phyloP scores from a whole-genome alignment of 139 green algal species.

The Tetradesmus obliquus region DNA sequence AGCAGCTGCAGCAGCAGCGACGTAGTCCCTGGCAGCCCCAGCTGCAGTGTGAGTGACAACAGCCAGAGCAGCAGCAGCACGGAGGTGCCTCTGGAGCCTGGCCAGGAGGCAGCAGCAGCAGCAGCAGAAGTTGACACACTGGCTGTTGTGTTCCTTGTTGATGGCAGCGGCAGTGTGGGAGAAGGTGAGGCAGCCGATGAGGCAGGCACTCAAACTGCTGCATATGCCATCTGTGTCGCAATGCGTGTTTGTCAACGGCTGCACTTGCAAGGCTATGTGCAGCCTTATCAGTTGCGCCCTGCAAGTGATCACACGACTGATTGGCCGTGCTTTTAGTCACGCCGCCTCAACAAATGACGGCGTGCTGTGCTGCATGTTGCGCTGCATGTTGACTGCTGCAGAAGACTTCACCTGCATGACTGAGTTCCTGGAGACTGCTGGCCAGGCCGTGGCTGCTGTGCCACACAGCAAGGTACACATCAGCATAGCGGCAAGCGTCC shows the following conservation, averaged over 20 bases:
- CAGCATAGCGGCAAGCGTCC: background rate
- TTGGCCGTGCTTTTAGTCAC: too few relatives aligned
- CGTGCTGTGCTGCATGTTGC: background rate
- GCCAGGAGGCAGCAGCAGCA: background rate
- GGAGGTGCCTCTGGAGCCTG: background rate
- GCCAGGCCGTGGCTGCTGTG: background rate
- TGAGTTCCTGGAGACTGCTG: conserved; percentile 42
- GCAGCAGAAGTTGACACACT: background rate
- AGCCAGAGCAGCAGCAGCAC: background rate
- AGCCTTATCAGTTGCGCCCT: too few relatives aligned
- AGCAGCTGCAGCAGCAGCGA: background rate
- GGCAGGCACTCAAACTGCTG: background rate
- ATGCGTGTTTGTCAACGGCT: background rate
- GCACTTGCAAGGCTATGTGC: too few relatives aligned
- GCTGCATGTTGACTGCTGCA: background rate
- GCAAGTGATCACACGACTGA: too few relatives aligned
- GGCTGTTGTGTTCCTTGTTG: conserved; percentile 64
- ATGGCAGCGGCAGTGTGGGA: conserved; percentile 48
- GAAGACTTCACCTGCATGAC: conserved; percentile 61
- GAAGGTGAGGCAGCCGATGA: conserved; percentile 29
- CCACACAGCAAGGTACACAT: background rate
- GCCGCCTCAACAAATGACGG: too few relatives aligned
- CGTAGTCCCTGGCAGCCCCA: background rate
- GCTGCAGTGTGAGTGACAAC: background rate
- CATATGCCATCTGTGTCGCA: background rate